A percentile compares a stretch with the other conserved stretches of the same genome.
Evolutionary conservation across 2,329 filamentous ascomycete genomes (phyloP).

Genomic region (Lasiodiplodia hormozganensis): DNA sequence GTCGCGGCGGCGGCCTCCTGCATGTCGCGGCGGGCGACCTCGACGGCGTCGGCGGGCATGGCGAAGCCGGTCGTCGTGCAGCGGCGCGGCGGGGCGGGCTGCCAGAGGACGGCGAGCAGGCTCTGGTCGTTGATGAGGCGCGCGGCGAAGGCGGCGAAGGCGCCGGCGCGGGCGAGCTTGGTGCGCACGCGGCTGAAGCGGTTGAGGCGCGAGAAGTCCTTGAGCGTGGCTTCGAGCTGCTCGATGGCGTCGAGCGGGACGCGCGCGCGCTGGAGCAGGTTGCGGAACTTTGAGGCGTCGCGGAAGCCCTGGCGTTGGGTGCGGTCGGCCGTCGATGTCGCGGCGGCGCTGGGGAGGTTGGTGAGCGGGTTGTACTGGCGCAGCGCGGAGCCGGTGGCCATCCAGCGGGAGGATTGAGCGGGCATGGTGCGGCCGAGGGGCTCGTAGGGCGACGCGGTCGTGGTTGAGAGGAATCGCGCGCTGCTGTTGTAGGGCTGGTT

Average conservation of each 20-base stretch:
- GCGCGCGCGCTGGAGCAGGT: not conserved
- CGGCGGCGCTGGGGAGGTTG: not conserved
- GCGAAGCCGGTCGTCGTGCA: not conserved
- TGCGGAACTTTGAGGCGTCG: not conserved
- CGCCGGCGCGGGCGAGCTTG: not conserved
- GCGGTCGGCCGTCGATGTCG: not conserved
- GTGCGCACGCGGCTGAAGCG: slow-evolving; percentile 12
- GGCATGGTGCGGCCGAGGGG: slow-evolving; percentile 2
- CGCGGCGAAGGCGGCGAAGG: not conserved
- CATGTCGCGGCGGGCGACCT: not conserved
- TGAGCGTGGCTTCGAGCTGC: not conserved
- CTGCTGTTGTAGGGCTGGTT: not conserved
- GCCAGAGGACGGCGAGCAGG: not conserved
- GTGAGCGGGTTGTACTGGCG: not conserved
- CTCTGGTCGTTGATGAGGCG: slow-evolving; percentile 1
- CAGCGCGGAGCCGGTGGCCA: not conserved
- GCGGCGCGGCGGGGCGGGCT: not conserved
- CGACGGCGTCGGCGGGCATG: not conserved
- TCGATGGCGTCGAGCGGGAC: not conserved
- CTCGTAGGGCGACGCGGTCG: not conserved
- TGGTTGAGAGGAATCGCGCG: not conserved
- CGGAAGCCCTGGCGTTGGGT: not conserved
- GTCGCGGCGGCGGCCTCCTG: not conserved
- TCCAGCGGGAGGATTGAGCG: not conserved
- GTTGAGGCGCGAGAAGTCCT: not conserved